Conservation (phyloP, 1,284 basidiomycete genomes). For the Meira nashicola region DNA sequence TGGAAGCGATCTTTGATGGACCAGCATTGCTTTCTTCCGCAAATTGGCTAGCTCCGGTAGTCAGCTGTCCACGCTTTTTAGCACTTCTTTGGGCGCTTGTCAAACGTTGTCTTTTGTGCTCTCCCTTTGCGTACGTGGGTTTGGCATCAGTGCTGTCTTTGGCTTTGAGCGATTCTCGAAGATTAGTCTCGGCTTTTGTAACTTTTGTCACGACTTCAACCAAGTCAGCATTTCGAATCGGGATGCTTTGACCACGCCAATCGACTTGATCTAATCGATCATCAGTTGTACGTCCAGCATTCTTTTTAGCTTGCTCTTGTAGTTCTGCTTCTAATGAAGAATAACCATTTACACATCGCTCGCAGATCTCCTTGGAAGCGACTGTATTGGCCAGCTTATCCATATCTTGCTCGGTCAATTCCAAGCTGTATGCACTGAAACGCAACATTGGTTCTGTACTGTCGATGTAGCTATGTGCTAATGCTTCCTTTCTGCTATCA, state of each 20-base stretch:
- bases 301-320: conserved; percentile 41
- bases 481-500: conserved; percentile 84
- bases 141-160: conserved; percentile 6
- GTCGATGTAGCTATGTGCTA: conserved; percentile 78
- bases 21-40: background rate
- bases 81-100: conserved; percentile 47
- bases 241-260: conserved; percentile 80
- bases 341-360: conserved; percentile 64
- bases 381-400: conserved; percentile 70
- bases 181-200: conserved; percentile 66
- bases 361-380: conserved; percentile 58
- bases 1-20: background rate
- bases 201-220: conserved; percentile 80
- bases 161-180: conserved; percentile 22
- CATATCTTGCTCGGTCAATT: conserved; percentile 67
- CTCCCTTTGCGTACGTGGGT: background rate
- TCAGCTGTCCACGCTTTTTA: conserved; percentile 29
- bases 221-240: conserved; percentile 82
- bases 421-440: conserved; percentile 82
- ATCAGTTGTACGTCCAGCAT: conserved; percentile 42
- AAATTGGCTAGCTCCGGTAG: background rate
- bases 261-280: conserved; percentile 62
- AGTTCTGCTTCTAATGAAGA: conserved; percentile 62
- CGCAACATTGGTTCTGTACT: conserved; percentile 84
- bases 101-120: conserved; percentile 25